phyloP scores from a whole-genome alignment of 495 filamentous ascomycete genomes.

The Schizothecium vesticola region DNA sequence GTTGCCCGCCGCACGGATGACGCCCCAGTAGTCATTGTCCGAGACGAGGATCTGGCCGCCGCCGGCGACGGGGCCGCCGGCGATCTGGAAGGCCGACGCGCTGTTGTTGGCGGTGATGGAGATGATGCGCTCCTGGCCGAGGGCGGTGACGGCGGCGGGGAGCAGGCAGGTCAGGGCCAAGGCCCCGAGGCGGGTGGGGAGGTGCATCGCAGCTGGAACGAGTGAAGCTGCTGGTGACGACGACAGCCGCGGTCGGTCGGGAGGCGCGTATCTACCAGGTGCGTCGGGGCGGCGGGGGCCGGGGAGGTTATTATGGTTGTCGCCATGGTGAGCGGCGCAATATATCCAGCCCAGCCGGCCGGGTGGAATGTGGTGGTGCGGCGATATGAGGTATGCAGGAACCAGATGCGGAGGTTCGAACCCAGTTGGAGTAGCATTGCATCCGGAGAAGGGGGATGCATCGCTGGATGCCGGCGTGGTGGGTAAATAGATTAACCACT shows the following conservation, averaged over 20 bases:
- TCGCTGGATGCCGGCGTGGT: not conserved
- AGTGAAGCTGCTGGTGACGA: too few species aligned
- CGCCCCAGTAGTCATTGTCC: constrained; percentile 57
- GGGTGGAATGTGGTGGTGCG: not conserved
- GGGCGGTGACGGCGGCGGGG: constrained; percentile 32
- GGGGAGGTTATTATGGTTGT: not conserved
- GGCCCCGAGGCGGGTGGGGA: not conserved
- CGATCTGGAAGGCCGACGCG: constrained; percentile 39
- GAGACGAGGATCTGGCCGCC: constrained; percentile 48
- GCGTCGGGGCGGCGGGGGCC: not conserved
- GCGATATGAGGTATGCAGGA: constrained; percentile 22
- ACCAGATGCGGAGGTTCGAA: not conserved
- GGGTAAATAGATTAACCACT: constrained; percentile 29
- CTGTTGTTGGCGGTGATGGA: constrained; percentile 32
- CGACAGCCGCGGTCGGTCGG: not conserved
- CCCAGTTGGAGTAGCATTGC: constrained; percentile 7
- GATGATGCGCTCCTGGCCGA: constrained; percentile 55
- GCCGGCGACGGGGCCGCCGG: constrained; percentile 37
- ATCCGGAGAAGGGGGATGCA: not conserved
- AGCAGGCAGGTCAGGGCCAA: constrained; percentile 18
- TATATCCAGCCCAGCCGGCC: not conserved
- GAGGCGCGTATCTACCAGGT: not conserved
- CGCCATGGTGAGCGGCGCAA: not conserved
- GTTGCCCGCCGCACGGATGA: constrained; percentile 61
- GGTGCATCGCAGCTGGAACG: not conserved